Conservation (phyloP, 2,329 filamentous ascomycete genomes). For the Trichophyton schoenleinii region DNA sequence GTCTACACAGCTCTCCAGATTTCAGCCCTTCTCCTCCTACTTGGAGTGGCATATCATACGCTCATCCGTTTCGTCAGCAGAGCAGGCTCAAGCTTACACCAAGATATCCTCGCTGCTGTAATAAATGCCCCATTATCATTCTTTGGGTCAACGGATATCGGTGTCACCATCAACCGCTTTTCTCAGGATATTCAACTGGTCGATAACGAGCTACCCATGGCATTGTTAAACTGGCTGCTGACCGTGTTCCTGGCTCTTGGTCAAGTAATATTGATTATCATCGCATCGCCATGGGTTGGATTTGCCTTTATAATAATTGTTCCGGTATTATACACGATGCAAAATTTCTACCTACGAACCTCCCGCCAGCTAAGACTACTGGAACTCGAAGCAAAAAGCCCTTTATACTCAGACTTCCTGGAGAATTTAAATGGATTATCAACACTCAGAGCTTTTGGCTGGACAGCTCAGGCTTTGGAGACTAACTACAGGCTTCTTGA, state of each 20-base stretch:
- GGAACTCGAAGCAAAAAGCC: conserved; percentile 33
- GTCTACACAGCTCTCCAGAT: conserved; percentile 19
- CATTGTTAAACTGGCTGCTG: conserved; percentile 24
- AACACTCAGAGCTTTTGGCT: conserved; percentile 13
- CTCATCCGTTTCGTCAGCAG: conserved; percentile 15
- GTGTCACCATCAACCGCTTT: conserved; percentile 32
- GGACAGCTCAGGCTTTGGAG: conserved; percentile 11
- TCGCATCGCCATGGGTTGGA: conserved; percentile 19
- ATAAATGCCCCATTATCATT: conserved; percentile 30
- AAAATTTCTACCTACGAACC: conserved; percentile 32
- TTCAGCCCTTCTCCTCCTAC: conserved; percentile 15
- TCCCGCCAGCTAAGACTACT: conserved; percentile 34
- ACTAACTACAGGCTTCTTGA: conserved; percentile 40
- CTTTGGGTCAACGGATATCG: conserved; percentile 31
- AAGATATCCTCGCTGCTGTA: conserved; percentile 14
- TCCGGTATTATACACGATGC: conserved; percentile 20
- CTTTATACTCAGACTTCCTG: conserved; percentile 29
- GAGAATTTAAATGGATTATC: conserved; percentile 16
- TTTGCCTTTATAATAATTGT: conserved; percentile 18
- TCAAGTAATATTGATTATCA: conserved; percentile 17
- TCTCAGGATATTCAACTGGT: conserved; percentile 35
- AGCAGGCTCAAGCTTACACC: conserved; percentile 17
- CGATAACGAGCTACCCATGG: conserved; percentile 32
- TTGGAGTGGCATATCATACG: conserved; percentile 13
- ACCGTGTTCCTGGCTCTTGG: conserved; percentile 15